Conservation (phyloP, 805 yeast genomes). For the Candida ficus region DNA sequence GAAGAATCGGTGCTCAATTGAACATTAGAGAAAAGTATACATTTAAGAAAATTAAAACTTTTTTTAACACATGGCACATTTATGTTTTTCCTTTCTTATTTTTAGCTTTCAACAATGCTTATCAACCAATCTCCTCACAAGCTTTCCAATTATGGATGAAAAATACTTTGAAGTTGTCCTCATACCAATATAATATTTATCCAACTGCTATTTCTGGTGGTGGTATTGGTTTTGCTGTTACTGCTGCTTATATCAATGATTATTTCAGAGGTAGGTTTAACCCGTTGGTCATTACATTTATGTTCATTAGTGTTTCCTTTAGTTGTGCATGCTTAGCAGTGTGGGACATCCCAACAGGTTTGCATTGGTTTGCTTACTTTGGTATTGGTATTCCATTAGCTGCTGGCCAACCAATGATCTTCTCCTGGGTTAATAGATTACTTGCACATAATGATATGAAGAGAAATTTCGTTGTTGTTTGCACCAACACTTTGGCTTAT, state of each 20-base stretch:
- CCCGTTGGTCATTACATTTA: slow-evolving; percentile 31
- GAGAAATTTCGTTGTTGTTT: slow-evolving; percentile 33
- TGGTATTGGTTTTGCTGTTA: slow-evolving; percentile 35
- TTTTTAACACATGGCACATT: slow-evolving; percentile 45
- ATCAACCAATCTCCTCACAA: slow-evolving; percentile 34
- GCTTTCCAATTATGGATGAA: slow-evolving; percentile 45
- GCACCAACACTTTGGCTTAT: slow-evolving; percentile 38
- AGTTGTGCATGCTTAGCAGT: slow-evolving; percentile 40
- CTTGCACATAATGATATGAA: slow-evolving; percentile 31
- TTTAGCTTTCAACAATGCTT: slow-evolving; percentile 17
- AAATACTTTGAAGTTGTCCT: slow-evolving; percentile 27
- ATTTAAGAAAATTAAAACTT: slow-evolving; percentile 29
- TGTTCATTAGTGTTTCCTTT: slow-evolving; percentile 34
- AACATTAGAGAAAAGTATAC: slow-evolving; percentile 38
- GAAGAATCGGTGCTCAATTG: slow-evolving; percentile 37
- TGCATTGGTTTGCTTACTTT: slow-evolving; percentile 47
- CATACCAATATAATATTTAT: slow-evolving; percentile 34
- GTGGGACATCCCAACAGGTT: slow-evolving; percentile 45
- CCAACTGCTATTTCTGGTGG: slow-evolving; percentile 37
- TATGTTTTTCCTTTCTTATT: slow-evolving; percentile 36
- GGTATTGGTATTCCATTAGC: slow-evolving; percentile 42
- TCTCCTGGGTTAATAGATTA: slow-evolving; percentile 49
- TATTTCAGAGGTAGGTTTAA: slow-evolving; percentile 31
- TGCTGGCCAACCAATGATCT: slow-evolving; percentile 53
- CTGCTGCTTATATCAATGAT: slow-evolving; percentile 34